Base-by-base conservation (phyloP, 1,284 basidiomycete species). In the Fomitiporia mediterranea region DNA sequence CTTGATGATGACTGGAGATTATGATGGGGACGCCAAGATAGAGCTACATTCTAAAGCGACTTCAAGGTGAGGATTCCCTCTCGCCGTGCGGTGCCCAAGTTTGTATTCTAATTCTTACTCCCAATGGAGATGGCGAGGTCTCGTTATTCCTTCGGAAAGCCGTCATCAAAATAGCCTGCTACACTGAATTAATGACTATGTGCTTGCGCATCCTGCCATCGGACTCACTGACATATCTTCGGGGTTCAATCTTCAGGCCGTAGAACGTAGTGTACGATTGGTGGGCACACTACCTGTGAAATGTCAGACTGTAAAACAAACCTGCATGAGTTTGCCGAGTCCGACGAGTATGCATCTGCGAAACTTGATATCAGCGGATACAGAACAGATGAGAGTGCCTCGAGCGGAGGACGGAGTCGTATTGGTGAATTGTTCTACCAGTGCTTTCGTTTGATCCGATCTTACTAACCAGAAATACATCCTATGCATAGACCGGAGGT, bases 161-260 rank as follows among this genome's bases (percentile, higher is more conserved):
- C 5, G 70, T 71, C 61, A 71, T 71, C 63, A 71, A 71, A 48
- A 69, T 69, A 7, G 69, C 69, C 0, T 69, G 69, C 1, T 69
- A 69, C 60, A 62, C 63, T 4, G n/a, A n/a, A n/a, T n/a, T n/a
- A n/a, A n/a, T n/a, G 67, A 69, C 57, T 68, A 69, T 53, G 68
- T 68, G 5, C 66, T 71, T 11, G 67, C 69, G 38, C 60, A 67
- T 13, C 62, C 60, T n/a, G 68, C 70, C 19, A 62, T 70, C 13
- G 69, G 69, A 0, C 64, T 71, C 28, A 60, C 67, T 15, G 64
- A 71, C 59, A 70, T 69, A 15, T 57, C 67, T 55, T 66, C 65
- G 21, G 68, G 66, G 5, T 70, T 65, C 62, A 69, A 69, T 50
- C 60, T 70, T 8, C 67, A 69, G 25, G 68, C 69, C 4, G 65